Evolutionary conservation across 1,139 yeast genomes (phyloP).

Genomic region (Nakaseomyces nivariensis): DNA sequence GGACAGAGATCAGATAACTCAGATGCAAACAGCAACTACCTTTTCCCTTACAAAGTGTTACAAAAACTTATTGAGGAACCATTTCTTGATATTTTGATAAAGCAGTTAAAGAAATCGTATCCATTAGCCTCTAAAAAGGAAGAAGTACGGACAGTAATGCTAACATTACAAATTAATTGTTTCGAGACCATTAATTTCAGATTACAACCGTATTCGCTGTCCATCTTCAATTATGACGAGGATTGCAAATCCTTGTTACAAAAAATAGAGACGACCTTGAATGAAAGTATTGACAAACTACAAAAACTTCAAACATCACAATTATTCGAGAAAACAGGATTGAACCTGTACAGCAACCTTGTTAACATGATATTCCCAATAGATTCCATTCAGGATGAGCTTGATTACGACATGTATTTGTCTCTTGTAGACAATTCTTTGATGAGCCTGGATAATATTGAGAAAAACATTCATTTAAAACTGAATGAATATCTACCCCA

Average conservation of each 20-base stretch:
- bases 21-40: conserved; percentile 7
- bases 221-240: conserved; percentile 18
- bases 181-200: conserved; percentile 49
- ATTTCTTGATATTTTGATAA: conserved; percentile 12
- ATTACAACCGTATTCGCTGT: conserved; percentile 33
- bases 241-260: conserved; percentile 30
- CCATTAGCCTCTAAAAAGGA: conserved; percentile 25
- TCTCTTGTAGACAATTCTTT: conserved; percentile 57
- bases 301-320: conserved; percentile 35
- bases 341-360: conserved; percentile 49
- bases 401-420: conserved; percentile 46
- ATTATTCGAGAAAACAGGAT: conserved; percentile 41
- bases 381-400: conserved; percentile 36
- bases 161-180: conserved; percentile 47
- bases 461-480: conserved; percentile 36
- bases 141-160: conserved; percentile 14
- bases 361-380: conserved; percentile 64
- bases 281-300: conserved; percentile 28
- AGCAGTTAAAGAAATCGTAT: conserved; percentile 19
- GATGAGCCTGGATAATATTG: conserved; percentile 40
- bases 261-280: conserved; percentile 30
- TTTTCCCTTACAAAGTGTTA: conserved; percentile 30
- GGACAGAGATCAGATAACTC: conserved; percentile 18
- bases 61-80: conserved; percentile 19
- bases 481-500: conserved; percentile 49